Percentiles rank a stretch among this genome's conserved stretches.
These are phyloP conservation scores for Cladobotryum mycophilum DNA, from an alignment of 2,329 filamentous ascomycete genomes.

Conservation along the genomic window DNA sequence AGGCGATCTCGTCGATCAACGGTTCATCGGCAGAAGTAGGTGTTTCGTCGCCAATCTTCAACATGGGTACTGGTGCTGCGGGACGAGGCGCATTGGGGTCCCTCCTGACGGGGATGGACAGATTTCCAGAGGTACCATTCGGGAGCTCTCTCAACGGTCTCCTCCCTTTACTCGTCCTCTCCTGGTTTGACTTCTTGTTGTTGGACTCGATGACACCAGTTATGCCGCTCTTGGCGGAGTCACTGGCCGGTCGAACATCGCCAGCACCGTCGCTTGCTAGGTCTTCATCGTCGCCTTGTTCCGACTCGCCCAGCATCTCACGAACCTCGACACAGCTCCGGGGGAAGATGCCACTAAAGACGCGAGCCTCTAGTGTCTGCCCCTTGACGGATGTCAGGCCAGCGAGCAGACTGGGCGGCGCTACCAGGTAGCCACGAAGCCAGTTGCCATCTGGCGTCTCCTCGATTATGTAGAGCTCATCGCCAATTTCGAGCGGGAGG, in stretches of 20 bases:
- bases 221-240: conserved; percentile 51
- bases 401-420: conserved; percentile 85
- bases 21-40: conserved; percentile 85
- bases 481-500: conserved; percentile 91
- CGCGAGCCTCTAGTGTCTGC: conserved; percentile 87
- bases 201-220: conserved; percentile 30
- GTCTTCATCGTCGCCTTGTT: conserved; percentile 43
- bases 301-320: conserved; percentile 76
- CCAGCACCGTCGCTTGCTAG: conserved; percentile 27
- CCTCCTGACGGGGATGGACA: conserved; percentile 46
- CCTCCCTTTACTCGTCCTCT: conserved; percentile 23
- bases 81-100: conserved; percentile 69
- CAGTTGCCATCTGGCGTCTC: conserved; percentile 87
- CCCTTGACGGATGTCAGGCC: conserved; percentile 87
- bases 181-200: conserved; percentile 30
- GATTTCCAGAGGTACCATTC: conserved; percentile 34
- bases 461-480: conserved; percentile 98
- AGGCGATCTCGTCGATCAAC: conserved; percentile 94
- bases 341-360: conserved; percentile 98
- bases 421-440: conserved; percentile 92
- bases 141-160: conserved; percentile 30
- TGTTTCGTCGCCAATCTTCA: conserved; percentile 96
- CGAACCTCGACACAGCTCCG: conserved; percentile 90
- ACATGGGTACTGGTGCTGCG: conserved; percentile 88
- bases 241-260: conserved; percentile 30